Evolutionary conservation across 1,284 basidiomycete species (phyloP), one percentile per base, ranked within the genome.

Genomic region (Ustilago loliicola): DNA sequence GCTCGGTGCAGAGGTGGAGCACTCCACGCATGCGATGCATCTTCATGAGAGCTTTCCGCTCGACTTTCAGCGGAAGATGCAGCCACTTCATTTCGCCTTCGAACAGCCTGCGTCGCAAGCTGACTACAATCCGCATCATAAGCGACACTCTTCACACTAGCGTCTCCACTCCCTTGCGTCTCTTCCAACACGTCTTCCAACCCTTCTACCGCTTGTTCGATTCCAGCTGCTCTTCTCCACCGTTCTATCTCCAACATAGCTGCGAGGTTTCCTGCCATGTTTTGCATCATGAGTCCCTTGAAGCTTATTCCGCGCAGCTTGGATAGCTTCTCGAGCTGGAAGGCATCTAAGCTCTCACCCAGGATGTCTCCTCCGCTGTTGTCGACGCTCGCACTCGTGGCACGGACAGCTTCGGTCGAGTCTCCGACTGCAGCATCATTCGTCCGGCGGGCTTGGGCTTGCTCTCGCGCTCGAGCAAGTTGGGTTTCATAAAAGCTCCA

Each of bases 61-160:
- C n/a, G 10, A 19, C 7, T 30, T 17, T 50, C 56, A 40, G 21
- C 55, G 23, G 54, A 23, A 29, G 40, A 10, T 30, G 36, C 34
- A 47, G 2, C 32, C 11, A 29, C 25, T 54, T 72, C 60, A 72
- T 62, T 45, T 66, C 34, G 21, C 17, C 45, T 45, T 30, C 55
- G 61, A n/a, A 45, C 1, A 21, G 51, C 55, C 27, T 76, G 73
- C 9, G 73, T 76, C 21, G 72, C 74, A 2, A 40, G 56, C 53
- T 78, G 76, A 42, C 72, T 74, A n/a, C 73, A 64, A 56, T 78
- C 71, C 30, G 76, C 67, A 53, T 78, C 71, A 45, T 78, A 78
- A 40, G 64, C 71, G 2, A 60, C 61, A 23, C 63, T 70, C 15
- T 54, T 36, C 10, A 57, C 61, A 23, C 67, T 70, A 2, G 29